These are phyloP conservation scores for Fusarium falciforme DNA, from an alignment of 2,329 filamentous ascomycete genomes.

Conservation along the genomic window DNA sequence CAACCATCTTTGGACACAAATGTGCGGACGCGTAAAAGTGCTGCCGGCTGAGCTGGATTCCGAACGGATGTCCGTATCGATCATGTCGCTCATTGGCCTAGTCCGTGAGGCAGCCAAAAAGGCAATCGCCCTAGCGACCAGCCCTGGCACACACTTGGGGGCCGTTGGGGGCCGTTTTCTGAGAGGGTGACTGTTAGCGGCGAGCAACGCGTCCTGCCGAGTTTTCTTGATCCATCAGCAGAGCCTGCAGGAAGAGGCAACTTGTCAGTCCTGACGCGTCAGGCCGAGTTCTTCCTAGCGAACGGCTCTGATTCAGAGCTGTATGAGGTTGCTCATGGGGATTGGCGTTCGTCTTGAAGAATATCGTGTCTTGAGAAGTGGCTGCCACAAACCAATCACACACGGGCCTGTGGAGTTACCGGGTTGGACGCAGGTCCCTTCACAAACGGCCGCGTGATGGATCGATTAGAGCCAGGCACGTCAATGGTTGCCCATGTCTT, in stretches of 20 bases:
- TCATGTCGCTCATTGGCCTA: neutral
- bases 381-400: conserved; percentile 25
- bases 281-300: neutral
- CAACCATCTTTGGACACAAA: neutral
- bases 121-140: conserved; percentile 12
- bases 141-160: conserved; percentile 17
- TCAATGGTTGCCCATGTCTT: neutral
- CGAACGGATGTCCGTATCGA: neutral
- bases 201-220: neutral
- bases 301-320: neutral
- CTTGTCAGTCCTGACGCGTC: neutral
- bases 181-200: neutral
- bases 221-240: neutral
- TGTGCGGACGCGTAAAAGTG: neutral
- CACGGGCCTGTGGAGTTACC: neutral
- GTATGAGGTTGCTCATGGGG: neutral
- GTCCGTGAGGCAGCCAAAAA: conserved; percentile 31
- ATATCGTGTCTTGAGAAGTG: neutral
- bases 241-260: neutral
- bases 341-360: neutral
- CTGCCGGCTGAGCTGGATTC: neutral
- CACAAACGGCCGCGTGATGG: conserved; percentile 1
- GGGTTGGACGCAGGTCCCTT: conserved; percentile 7
- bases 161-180: conserved; percentile 33
- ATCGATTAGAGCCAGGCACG: neutral